Base-by-base conservation (phyloP, 2,329 filamentous ascomycete species). In the Endothia cerciana region DNA sequence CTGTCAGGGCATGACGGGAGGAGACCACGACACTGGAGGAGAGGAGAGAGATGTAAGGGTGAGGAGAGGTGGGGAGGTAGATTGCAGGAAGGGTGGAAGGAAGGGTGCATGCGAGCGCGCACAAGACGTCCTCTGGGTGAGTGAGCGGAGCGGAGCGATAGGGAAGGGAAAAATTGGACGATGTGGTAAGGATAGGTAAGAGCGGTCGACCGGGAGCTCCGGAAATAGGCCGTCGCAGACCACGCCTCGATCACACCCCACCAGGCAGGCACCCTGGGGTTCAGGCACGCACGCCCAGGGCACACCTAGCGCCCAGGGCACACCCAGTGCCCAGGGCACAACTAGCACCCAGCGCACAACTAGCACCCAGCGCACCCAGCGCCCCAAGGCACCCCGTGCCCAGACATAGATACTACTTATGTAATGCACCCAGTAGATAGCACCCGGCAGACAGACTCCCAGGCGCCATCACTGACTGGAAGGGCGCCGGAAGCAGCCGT, bases 151-250 rank as follows among this genome's bases (percentile, higher is more conserved):
- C 47, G 59, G 59, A 33, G n/a, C 40, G 40, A 47, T 47, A 11
- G 55, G 57, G 40, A 36, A 51, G 59, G 53, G 33, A 36, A 36
- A 36, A 36, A 38, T 56, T 30, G 25, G 47, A 51, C 47, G 28
- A 6, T n/a, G 30, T 56, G 53, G 30, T 22, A n/a, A 36, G 33
- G 59, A 19, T n/a, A 25, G 65, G 41, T 60, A 60, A 58, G 49
- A 66, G 58, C 66, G 65, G 66, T 63, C 59, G 65, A 43, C 49
- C 65, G 47, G 53, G 25, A 36, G 66, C 53, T 59, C 45, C 58
- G 64, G 63, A 68, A 68, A 63, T 64, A 69, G 60, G 65, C 63
- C 28, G 22, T 45, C 55, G 40, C 57, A 59, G 38, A 41, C n/a
- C 40, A 22, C 36, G 33, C 36, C 36, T 36, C 36, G 36, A 22